Conservation (phyloP, 2,329 filamentous ascomycete species). For the Tricladium varicosporioides region DNA sequence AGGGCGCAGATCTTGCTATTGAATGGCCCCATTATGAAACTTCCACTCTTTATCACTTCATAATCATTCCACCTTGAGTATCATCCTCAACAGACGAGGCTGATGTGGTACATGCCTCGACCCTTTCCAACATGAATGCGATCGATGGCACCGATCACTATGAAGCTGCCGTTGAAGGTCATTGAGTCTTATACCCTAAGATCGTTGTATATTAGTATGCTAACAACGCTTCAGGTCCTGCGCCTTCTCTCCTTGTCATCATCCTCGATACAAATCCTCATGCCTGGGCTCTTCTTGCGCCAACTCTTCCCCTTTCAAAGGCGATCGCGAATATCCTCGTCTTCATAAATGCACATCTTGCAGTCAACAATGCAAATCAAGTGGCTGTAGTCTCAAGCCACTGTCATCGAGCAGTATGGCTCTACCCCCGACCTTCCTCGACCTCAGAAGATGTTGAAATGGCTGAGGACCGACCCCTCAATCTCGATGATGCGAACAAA, state of each 20-base stretch:
- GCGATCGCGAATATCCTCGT: conserved; percentile 88
- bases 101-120: conserved; percentile 20
- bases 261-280: conserved; percentile 95
- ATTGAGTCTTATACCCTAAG: conserved; percentile 23
- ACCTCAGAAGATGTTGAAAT: conserved; percentile 55
- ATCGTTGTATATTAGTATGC: conserved; percentile 2
- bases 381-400: conserved; percentile 91
- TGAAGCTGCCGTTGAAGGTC: conserved; percentile 45
- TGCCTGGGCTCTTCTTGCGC: conserved; percentile 79
- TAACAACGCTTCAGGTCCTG: conserved; percentile 42
- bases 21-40: too few relatives aligned
- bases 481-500: conserved; percentile 66
- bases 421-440: conserved; percentile 65
- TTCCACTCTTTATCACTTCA: background rate
- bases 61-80: background rate
- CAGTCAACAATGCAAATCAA: conserved; percentile 90
- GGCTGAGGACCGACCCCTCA: conserved; percentile 41
- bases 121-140: conserved; percentile 53
- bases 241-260: conserved; percentile 83
- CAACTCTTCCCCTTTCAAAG: conserved; percentile 74
- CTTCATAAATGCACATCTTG: conserved; percentile 95
- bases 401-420: conserved; percentile 79
- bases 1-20: too few relatives aligned
- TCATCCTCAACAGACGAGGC: background rate
- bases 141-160: conserved; percentile 61